Conservation (phyloP, 164 flowering plant species). For the Piper betle region DNA sequence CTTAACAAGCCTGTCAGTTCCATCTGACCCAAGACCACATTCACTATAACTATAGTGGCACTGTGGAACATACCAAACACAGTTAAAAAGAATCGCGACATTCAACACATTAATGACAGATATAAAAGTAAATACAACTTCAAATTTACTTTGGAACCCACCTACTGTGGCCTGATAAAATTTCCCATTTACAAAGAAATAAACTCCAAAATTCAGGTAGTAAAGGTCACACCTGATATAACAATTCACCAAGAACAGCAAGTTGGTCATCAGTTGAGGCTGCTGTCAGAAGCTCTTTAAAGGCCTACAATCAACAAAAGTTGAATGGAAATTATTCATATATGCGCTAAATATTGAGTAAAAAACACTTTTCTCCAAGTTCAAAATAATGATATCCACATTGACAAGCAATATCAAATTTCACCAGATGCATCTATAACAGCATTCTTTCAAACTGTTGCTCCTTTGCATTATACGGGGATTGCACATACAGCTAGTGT, state of each 20-base stretch:
- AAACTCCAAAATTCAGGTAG: neutral
- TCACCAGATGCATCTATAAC: no score
- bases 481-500: no score
- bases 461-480: no score
- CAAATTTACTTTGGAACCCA: neutral
- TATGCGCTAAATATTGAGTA: neutral
- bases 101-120: neutral
- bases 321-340: neutral
- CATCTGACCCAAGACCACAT: slow-evolving; percentile 96
- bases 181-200: no score
- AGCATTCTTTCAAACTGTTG: no score
- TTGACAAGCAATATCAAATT: no score
- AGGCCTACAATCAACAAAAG: slow-evolving; percentile 35
- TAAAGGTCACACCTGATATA: slow-evolving; percentile 61
- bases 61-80: slow-evolving; percentile 23
- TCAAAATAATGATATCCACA: no score
- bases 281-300: slow-evolving; percentile 78
- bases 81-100: neutral
- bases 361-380: neutral
- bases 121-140: neutral
- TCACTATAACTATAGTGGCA: slow-evolving; percentile 92
- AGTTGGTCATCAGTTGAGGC: slow-evolving; percentile 70
- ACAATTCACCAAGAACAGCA: slow-evolving; percentile 67
- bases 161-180: neutral
- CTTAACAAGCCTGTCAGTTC: slow-evolving; percentile 82